Evolutionary conservation across 179 eudicot species (phyloP).

Genomic region (Heliamphora pulchella): DNA sequence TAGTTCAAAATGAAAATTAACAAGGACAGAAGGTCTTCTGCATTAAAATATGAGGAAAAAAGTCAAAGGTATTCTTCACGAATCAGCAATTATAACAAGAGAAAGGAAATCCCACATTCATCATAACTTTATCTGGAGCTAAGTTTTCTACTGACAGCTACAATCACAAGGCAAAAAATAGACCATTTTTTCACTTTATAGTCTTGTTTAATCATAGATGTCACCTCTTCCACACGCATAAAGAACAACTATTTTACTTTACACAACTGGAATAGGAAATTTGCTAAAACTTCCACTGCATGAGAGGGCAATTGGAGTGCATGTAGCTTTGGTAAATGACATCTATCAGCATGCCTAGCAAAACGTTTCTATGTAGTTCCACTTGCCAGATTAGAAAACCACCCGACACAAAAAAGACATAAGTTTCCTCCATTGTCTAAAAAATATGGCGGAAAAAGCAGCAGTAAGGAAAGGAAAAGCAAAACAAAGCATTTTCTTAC

Average conservation of each 20-base stretch:
- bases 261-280: background rate
- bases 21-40: background rate
- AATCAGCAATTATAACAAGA: background rate
- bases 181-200: background rate
- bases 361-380: background rate
- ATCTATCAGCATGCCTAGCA: background rate
- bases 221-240: conserved; percentile 4
- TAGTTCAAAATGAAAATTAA: background rate
- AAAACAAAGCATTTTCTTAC: conserved; percentile 34
- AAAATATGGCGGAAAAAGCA: background rate
- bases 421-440: background rate
- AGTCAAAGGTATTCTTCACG: background rate
- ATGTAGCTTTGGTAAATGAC: background rate
- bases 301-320: background rate
- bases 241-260: background rate
- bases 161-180: background rate
- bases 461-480: conserved; percentile 7
- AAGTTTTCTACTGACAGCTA: background rate
- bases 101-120: background rate
- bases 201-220: background rate
- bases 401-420: background rate
- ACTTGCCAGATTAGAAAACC: background rate
- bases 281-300: too few relatives aligned
- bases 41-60: background rate
- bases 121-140: too few relatives aligned